Evolutionary conservation across 2,329 filamentous ascomycete species (phyloP).

Genomic region (Cadophora malorum): DNA sequence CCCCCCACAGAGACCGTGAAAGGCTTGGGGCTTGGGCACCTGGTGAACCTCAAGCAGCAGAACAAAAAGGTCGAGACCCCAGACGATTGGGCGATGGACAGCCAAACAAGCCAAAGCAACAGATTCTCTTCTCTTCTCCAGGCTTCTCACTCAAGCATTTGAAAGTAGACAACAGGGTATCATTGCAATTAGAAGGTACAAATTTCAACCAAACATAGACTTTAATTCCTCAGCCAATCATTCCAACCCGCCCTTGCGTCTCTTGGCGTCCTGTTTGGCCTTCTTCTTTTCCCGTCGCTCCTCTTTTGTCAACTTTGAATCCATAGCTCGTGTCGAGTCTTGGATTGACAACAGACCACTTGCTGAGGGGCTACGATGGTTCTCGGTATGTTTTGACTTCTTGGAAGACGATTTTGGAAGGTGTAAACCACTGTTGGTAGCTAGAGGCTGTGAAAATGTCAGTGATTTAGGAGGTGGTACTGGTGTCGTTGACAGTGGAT

Average conservation of each 20-base stretch:
- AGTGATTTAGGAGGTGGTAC: constrained; percentile 22
- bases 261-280: constrained; percentile 27
- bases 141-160: neutral
- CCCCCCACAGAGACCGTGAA: neutral
- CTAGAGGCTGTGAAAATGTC: constrained; percentile 7
- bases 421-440: constrained; percentile 7
- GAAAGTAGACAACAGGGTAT: neutral
- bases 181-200: constrained; percentile 2
- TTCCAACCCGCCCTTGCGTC: neutral
- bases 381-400: constrained; percentile 8
- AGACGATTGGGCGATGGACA: neutral
- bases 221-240: neutral
- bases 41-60: neutral
- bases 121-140: neutral
- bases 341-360: neutral
- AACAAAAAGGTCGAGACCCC: too few relatives aligned
- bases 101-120: too few relatives aligned
- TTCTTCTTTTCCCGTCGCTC: constrained; percentile 32
- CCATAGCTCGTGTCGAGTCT: constrained; percentile 17
- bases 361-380: neutral
- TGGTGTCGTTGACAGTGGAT: constrained; percentile 9
- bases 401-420: constrained; percentile 14
- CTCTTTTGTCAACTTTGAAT: constrained; percentile 22
- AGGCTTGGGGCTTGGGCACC: neutral
- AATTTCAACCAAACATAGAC: neutral